Conservation (phyloP, 441 rosid species). For the Brassica hybrid region DNA sequence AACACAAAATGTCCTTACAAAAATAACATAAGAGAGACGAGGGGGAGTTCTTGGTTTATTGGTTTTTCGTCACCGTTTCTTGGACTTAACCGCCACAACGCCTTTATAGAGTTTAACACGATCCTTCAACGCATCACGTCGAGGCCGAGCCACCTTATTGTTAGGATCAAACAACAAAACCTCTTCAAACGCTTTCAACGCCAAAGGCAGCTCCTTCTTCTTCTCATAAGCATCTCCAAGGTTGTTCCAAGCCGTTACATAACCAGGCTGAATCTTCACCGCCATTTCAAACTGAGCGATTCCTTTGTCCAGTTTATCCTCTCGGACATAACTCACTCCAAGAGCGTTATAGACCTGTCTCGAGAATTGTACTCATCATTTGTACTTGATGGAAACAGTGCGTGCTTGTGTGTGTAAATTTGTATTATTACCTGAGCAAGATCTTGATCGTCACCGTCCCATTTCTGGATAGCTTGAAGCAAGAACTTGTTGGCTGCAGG, state of each 20-base stretch:
- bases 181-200: conserved; percentile 93
- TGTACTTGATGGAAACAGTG: neutral
- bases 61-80: conserved; percentile 55
- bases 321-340: conserved; percentile 77
- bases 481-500: conserved; percentile 89
- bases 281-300: conserved; percentile 82
- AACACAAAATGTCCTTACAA: neutral
- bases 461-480: conserved; percentile 88
- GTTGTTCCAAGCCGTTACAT: conserved; percentile 98
- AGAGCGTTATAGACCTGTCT: conserved; percentile 72
- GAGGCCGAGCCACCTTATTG: conserved; percentile 84
- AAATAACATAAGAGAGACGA: neutral
- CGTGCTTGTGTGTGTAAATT: neutral
- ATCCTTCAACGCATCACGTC: conserved; percentile 78
- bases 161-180: conserved; percentile 90
- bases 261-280: conserved; percentile 91
- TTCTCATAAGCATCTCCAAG: conserved; percentile 96
- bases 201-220: conserved; percentile 77
- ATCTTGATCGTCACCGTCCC: conserved; percentile 99
- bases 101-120: conserved; percentile 79
- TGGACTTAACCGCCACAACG: conserved; percentile 67
- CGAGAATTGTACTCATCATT: neutral
- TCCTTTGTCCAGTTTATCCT: conserved; percentile 89
- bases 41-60: no score
- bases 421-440: conserved; percentile 83